Evolutionary conservation across 2,329 filamentous ascomycete species (phyloP), one percentile per base, ranked within the genome.

Genomic region (Diplodia sapinea): DNA sequence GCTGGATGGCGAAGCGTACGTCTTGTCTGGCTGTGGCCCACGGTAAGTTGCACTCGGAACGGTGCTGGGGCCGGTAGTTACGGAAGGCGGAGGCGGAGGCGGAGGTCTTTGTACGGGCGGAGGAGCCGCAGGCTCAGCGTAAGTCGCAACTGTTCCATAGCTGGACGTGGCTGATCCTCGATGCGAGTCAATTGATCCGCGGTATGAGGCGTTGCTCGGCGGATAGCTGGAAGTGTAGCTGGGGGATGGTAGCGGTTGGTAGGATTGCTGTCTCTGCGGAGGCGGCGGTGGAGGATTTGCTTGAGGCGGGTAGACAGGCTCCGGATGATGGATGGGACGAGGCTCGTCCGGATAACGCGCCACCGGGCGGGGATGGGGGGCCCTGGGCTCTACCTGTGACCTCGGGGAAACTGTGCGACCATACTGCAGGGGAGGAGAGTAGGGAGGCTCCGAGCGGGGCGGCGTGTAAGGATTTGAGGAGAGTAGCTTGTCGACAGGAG

Each of bases 171-270:
- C 72, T 33, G 78, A 78, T 36, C 74, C 74, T 68, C 75, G 77
- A 67, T 79, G 76, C n/a, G 77, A 79, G 65, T 75, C 74, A 50
- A 79, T 73, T 54, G 77, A 79, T 56, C 74, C 74, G 47, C 78
- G 77, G 73, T 76, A 79, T 71, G 76, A 72, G 68, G 74, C 77
- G 67, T 73, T 76, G 71, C 76, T 79, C 47, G 76, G 76, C 29
- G 75, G 73, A 71, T 79, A 79, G 71, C 74, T 79, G 49, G 78
- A 75, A 61, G 78, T 77, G 70, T 79, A 79, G 70, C 73, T 76
- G 63, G 78, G 78, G 59, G 78, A 79, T n/a, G 75, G 75, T 36
- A 78, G 71, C 63, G 76, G 74, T 66, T 78, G 61, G 40, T 65
- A 63, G 12, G 40, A 20, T 13, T 61, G 55, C 31, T 67, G 65